These are phyloP conservation scores for Yamadazyma oceani DNA, from an alignment of 1,139 yeast species.

Conservation along the genomic window DNA sequence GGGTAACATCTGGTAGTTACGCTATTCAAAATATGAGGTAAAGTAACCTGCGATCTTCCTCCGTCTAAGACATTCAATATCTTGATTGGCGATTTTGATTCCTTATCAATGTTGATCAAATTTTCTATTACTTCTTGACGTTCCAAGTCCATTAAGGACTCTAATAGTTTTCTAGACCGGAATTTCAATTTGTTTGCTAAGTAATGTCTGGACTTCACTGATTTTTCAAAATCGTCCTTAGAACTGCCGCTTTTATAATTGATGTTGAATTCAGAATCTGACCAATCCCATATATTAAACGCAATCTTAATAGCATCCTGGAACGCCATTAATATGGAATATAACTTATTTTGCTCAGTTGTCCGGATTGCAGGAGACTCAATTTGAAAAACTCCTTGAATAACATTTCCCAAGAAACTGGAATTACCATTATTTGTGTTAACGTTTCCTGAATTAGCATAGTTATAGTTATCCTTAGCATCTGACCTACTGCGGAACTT, in stretches of 20 bases:
- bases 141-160: conserved; percentile 66
- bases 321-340: conserved; percentile 60
- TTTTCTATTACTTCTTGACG: conserved; percentile 74
- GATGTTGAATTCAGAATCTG: conserved; percentile 39
- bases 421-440: conserved; percentile 32
- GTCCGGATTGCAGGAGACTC: conserved; percentile 65
- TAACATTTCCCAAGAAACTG: conserved; percentile 66
- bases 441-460: conserved; percentile 2
- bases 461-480: background rate
- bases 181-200: conserved; percentile 70
- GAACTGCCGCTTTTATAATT: conserved; percentile 25
- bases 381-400: conserved; percentile 82
- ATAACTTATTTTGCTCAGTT: conserved; percentile 54
- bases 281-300: conserved; percentile 73
- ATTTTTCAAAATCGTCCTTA: conserved; percentile 9
- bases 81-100: conserved; percentile 32
- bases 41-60: conserved; percentile 72
- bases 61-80: conserved; percentile 80
- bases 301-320: conserved; percentile 58
- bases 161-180: conserved; percentile 67
- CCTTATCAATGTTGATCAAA: conserved; percentile 43
- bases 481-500: conserved; percentile 20
- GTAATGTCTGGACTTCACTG: conserved; percentile 49
- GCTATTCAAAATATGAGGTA: conserved; percentile 65
- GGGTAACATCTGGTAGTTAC: conserved; percentile 42